phyloP scores from a whole-genome alignment of 257 asterid species.

The Penstemon newberryi region DNA sequence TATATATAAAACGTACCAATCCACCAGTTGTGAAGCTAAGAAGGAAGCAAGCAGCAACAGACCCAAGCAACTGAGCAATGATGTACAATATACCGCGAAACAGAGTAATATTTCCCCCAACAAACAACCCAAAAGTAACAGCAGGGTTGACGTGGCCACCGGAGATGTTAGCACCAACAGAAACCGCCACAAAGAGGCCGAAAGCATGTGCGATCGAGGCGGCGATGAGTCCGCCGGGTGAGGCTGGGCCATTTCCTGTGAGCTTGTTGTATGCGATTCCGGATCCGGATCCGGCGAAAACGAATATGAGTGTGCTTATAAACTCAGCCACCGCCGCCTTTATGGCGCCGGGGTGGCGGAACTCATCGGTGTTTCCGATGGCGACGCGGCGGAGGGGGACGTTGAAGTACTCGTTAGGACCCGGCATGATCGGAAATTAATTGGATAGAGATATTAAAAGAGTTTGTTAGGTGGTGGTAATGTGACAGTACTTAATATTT shows the following conservation, averaged over 20 bases:
- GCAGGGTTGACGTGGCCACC: slow-evolving; percentile 36
- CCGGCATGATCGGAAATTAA: slow-evolving; percentile 24
- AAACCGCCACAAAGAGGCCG: slow-evolving; percentile 32
- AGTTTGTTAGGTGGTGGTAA: no score
- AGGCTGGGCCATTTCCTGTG: slow-evolving; percentile 12
- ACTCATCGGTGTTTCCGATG: slow-evolving; percentile 41
- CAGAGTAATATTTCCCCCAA: slow-evolving; percentile 30
- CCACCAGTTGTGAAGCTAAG: slow-evolving; percentile 31
- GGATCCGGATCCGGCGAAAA: slow-evolving; percentile 53
- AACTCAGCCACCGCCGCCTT: slow-evolving; percentile 66
- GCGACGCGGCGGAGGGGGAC: slow-evolving; percentile 52
- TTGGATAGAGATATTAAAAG: no score
- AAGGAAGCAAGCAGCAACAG: slow-evolving; percentile 34
- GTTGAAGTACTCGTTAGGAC: slow-evolving; percentile 29
- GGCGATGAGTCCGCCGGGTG: slow-evolving; percentile 30
- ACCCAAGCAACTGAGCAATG: slow-evolving; percentile 33
- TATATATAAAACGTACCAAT: slow-evolving; percentile 23
- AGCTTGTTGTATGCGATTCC: background rate
- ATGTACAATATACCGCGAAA: slow-evolving; percentile 26
- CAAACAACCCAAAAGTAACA: slow-evolving; percentile 27
- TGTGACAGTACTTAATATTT: no score
- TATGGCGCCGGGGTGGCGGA: slow-evolving; percentile 48
- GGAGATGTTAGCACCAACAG: slow-evolving; percentile 30
- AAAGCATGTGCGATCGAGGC: slow-evolving; percentile 31
- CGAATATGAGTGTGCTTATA: slow-evolving; percentile 51